Base-by-base conservation (phyloP, 108 stramenopile genomes). In the Nitzschia inconspicua region DNA sequence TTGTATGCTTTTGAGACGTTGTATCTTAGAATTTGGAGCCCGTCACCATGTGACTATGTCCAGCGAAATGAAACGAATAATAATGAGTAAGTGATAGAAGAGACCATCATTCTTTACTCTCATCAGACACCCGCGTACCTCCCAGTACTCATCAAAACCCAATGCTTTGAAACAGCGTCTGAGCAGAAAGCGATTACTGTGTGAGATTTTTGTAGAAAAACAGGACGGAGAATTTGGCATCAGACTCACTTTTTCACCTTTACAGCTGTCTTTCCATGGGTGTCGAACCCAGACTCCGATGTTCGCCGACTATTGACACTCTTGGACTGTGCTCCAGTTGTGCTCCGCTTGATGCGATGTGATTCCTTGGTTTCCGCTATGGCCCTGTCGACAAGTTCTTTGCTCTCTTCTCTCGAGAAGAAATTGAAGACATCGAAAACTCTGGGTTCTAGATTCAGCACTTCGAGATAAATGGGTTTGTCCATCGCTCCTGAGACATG, bases 1-100 rank as follows among this genome's bases (percentile, higher is more conserved):
- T 68, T 87, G 60, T 96, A 98, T n/a, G 92, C 95, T 28, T 83
- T 92, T 24, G 90, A 85, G 34, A 75, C 50, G 61, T 98, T 96
- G 78, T 98, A 98, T 3, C 97, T 76, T 52, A 98, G 66, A 24
- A 98, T 91, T 65, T 98, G 97, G 26, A 97, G 68, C 8, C 96
- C 97, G 76, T 98, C 97, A 5, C 94, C 85, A 55, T 86, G 72
- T 1, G 57, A 65, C 55, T 94, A 87, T 19, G 37, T 39, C 37
- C 37, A 39, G 11, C n/a, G 14, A 14, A 14, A 14, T 39, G n/a
- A 14, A 39, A 39, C 11, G 0, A 39, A 14, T 14, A 39, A 39
- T n/a, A 39, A 39, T 14, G 37, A 39, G 14, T 14, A 39, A 39
- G n/a, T n/a, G n/a, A 11, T 14, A 14, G 14, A 39, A 39, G 11